Conservation (phyloP, 2,329 filamentous ascomycete genomes). For the Alternaria brassicae region DNA sequence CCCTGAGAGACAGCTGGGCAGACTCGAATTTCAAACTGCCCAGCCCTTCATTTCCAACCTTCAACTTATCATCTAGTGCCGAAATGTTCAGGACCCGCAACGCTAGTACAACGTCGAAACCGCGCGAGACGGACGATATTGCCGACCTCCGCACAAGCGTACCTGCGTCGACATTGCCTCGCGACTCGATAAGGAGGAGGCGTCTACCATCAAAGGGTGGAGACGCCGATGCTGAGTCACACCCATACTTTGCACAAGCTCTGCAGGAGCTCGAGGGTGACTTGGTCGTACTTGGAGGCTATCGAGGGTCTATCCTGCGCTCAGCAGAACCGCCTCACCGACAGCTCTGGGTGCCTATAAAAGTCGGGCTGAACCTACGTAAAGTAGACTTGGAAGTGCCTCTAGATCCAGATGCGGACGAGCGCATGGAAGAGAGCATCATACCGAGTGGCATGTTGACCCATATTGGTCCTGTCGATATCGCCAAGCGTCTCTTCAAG, state of each 20-base stretch:
- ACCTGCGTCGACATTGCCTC: slow-evolving; percentile 19
- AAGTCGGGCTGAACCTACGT: slow-evolving; percentile 87
- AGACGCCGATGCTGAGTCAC: slow-evolving; percentile 45
- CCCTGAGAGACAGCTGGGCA: slow-evolving; percentile 85
- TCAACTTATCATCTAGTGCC: slow-evolving; percentile 49
- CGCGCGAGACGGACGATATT: slow-evolving; percentile 18
- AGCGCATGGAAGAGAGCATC: slow-evolving; percentile 81
- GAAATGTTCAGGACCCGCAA: slow-evolving; percentile 37
- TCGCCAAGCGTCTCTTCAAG: slow-evolving; percentile 82
- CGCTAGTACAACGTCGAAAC: slow-evolving; percentile 19
- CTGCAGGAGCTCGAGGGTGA: slow-evolving; percentile 80
- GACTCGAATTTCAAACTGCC: slow-evolving; percentile 77
- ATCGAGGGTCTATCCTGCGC: slow-evolving; percentile 86
- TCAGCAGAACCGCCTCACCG: slow-evolving; percentile 81
- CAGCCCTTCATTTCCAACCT: slow-evolving; percentile 62
- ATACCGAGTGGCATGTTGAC: slow-evolving; percentile 88
- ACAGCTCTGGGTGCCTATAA: slow-evolving; percentile 94
- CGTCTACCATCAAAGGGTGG: slow-evolving; percentile 15
- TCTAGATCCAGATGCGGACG: slow-evolving; percentile 80
- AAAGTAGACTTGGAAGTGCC: slow-evolving; percentile 93
- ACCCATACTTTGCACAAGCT: slow-evolving; percentile 62
- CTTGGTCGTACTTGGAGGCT: slow-evolving; percentile 86
- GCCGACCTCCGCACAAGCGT: slow-evolving; percentile 26
- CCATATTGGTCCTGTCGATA: slow-evolving; percentile 89
- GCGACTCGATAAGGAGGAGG: slow-evolving; percentile 25